Evolutionary conservation across 352 stramenopile genomes (phyloP).

Genomic region (Phytophthora macrochlamydospora): DNA sequence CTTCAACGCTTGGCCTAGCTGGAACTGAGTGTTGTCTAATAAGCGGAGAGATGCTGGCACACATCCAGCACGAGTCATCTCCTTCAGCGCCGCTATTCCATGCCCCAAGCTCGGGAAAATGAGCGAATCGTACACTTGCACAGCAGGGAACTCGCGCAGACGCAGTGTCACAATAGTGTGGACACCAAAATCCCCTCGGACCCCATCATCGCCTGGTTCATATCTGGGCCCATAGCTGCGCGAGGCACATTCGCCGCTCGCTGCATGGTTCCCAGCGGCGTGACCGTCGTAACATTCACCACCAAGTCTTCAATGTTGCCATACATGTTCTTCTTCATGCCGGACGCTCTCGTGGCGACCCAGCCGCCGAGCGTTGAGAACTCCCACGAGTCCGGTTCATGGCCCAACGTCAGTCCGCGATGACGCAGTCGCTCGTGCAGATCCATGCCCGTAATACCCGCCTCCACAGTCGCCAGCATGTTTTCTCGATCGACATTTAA

Average conservation of each 20-base stretch:
- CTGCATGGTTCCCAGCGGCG: constrained; percentile 64
- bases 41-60: constrained; percentile 90
- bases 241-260: constrained; percentile 62
- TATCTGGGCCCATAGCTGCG: constrained; percentile 90
- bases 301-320: constrained; percentile 96
- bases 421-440: constrained; percentile 87
- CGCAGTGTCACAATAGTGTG: constrained; percentile 94
- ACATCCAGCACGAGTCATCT: constrained; percentile 68
- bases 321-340: constrained; percentile 95
- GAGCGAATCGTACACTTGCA: constrained; percentile 90
- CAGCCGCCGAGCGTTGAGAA: constrained; percentile 94
- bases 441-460: constrained; percentile 91
- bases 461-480: constrained; percentile 87
- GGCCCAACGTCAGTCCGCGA: constrained; percentile 90
- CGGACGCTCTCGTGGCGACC: constrained; percentile 92
- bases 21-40: constrained; percentile 96
- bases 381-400: constrained; percentile 94
- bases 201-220: constrained; percentile 85
- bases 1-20: constrained; percentile 92
- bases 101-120: constrained; percentile 87
- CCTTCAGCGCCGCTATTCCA: constrained; percentile 81
- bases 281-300: constrained; percentile 82
- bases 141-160: constrained; percentile 81
- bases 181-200: constrained; percentile 96
- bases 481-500: constrained; percentile 82